A percentile compares a stretch with the other conserved stretches of the same genome.
These are phyloP conservation scores for Aureoboletus auriporus DNA, from an alignment of 768 basidiomycete genomes.

Conservation along the genomic window DNA sequence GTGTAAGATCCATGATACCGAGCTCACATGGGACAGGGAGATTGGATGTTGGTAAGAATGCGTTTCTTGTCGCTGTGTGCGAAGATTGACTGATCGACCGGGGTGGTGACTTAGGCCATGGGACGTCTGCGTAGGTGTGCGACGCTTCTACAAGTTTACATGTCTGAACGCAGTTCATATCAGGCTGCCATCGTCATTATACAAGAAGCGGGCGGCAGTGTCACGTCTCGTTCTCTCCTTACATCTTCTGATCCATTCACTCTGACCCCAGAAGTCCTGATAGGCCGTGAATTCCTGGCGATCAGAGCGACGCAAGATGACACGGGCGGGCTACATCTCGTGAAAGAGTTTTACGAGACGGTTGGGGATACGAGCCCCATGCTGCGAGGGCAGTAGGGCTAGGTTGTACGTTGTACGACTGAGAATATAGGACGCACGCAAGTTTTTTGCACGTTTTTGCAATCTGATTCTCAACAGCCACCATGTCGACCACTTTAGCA, in stretches of 20 bases:
- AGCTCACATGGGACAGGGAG: conserved; percentile 48
- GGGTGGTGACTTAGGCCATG: conserved; percentile 48
- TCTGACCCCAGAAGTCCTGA: conserved; percentile 65
- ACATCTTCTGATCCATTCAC: conserved; percentile 43
- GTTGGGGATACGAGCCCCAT: conserved; percentile 63
- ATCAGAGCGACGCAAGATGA: conserved; percentile 63
- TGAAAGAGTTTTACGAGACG: conserved; percentile 78
- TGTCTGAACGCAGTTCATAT: background rate
- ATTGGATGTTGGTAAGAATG: conserved; percentile 63
- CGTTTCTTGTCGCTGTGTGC: background rate
- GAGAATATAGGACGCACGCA: too few species aligned
- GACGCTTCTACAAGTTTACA: background rate
- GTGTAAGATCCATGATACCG: background rate
- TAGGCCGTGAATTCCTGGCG: conserved; percentile 75
- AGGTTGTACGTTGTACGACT: background rate
- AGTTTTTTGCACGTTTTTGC: background rate
- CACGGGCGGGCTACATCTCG: conserved; percentile 58
- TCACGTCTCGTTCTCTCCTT: conserved; percentile 57
- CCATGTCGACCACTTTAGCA: conserved; percentile 32
- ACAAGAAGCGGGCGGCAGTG: conserved; percentile 79
- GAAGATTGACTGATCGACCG: background rate
- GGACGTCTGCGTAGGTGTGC: conserved; percentile 69
- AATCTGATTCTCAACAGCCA: conserved; percentile 1
- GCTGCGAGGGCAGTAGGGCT: conserved; percentile 15
- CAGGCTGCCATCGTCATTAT: conserved; percentile 86